Evolutionary conservation across 768 basidiomycete genomes (phyloP).

Genomic region (Boletus subcaerulescens): DNA sequence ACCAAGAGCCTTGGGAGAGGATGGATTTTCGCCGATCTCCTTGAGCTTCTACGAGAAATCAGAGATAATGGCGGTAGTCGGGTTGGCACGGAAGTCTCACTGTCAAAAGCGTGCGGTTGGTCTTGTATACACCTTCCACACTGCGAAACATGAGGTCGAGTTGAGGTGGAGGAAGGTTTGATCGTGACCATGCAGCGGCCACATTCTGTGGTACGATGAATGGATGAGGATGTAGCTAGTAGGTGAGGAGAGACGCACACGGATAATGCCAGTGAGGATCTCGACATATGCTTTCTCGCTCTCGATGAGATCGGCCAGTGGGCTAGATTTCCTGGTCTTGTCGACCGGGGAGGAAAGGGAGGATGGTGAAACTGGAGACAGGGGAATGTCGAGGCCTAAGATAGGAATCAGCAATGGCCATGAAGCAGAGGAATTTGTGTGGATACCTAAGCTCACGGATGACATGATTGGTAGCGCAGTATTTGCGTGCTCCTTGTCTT

Average conservation of each 20-base stretch:
- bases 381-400: slow-evolving; percentile 24
- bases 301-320: slow-evolving; percentile 88
- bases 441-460: slow-evolving; percentile 22
- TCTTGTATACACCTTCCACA: slow-evolving; percentile 89
- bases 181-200: slow-evolving; percentile 95
- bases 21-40: slow-evolving; percentile 90
- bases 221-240: slow-evolving; percentile 6
- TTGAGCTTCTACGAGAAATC: slow-evolving; percentile 71
- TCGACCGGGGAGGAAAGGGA: slow-evolving; percentile 34
- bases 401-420: slow-evolving; percentile 16
- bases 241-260: slow-evolving; percentile 51
- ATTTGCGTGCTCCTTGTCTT: slow-evolving; percentile 6
- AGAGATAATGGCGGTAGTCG: neutral
- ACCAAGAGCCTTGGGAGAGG: slow-evolving; percentile 89
- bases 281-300: slow-evolving; percentile 94
- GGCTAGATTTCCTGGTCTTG: slow-evolving; percentile 69
- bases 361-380: slow-evolving; percentile 19
- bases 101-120: slow-evolving; percentile 75
- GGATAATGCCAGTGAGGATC: slow-evolving; percentile 82
- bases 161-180: slow-evolving; percentile 89
- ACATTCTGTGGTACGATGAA: slow-evolving; percentile 64
- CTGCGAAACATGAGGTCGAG: slow-evolving; percentile 94
- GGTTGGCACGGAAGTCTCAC: slow-evolving; percentile 36
- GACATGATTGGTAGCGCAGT: slow-evolving; percentile 8
- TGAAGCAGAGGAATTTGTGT: neutral